A percentile compares a stretch with the other conserved stretches of the same genome.
Evolutionary conservation across 2,329 filamentous ascomycete species (phyloP).

Genomic region (Verticillium alfalfae): DNA sequence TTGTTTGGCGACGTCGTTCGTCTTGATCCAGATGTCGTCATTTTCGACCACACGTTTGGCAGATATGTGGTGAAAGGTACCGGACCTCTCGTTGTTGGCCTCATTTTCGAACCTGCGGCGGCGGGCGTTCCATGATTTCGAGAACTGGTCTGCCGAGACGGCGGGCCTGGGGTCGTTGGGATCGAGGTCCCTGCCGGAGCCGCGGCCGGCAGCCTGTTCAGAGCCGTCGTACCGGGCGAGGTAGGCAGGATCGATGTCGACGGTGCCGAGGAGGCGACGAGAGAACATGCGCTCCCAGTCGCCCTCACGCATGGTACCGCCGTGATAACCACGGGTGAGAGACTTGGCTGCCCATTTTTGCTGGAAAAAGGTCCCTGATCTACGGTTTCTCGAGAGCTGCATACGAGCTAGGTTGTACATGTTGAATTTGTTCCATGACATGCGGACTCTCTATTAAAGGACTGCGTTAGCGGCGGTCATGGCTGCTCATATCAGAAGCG

Average conservation of each 20-base stretch:
- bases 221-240: constrained; percentile 79
- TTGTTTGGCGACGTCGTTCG: constrained; percentile 23
- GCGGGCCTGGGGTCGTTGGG: constrained; percentile 11
- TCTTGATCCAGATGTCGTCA: background rate
- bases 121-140: constrained; percentile 9
- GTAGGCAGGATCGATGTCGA: constrained; percentile 77
- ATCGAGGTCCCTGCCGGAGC: constrained; percentile 56
- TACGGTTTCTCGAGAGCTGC: constrained; percentile 26
- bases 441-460: constrained; percentile 72
- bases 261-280: constrained; percentile 71
- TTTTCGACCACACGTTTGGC: background rate
- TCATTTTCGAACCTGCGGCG: background rate
- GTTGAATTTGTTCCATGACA: constrained; percentile 97
- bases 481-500: background rate
- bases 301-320: constrained; percentile 87
- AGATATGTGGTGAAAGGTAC: fast-evolving
- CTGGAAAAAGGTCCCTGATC: constrained; percentile 76
- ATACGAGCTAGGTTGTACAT: constrained; percentile 76
- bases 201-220: constrained; percentile 75
- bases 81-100: background rate
- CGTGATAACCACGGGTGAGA: constrained; percentile 79
- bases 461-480: background rate
- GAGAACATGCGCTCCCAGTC: constrained; percentile 94
- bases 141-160: constrained; percentile 16
- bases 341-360: constrained; percentile 97